Percentiles rank a stretch among this genome's conserved stretches.
Evolutionary conservation across 129 eudicot genomes (phyloP).

Genomic region (Artemisia argyi): DNA sequence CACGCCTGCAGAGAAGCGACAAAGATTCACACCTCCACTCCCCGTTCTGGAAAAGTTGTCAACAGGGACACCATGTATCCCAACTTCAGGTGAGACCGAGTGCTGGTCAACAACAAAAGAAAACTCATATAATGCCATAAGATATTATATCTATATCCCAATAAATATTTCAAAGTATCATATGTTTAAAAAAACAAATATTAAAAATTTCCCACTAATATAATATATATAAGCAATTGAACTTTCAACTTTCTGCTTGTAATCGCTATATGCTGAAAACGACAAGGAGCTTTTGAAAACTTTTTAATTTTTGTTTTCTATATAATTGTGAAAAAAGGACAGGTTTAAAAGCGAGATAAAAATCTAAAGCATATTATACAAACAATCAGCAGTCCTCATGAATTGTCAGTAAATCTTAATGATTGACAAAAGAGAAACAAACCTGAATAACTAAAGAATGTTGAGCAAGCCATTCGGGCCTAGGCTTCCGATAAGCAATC

Average conservation of each 20-base stretch:
- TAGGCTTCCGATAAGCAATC: slow-evolving; percentile 85
- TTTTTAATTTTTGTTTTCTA: no score
- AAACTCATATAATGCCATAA: slow-evolving; percentile 13
- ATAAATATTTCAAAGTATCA: no score
- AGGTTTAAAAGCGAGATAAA: not conserved
- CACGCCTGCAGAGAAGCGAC: slow-evolving; percentile 78
- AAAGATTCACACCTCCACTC: slow-evolving; percentile 84
- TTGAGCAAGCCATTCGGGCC: slow-evolving; percentile 89
- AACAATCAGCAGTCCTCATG: not conserved
- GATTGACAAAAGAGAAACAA: slow-evolving; percentile 6
- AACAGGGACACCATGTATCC: slow-evolving; percentile 75
- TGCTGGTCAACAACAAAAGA: slow-evolving; percentile 56
- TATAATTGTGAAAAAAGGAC: no score
- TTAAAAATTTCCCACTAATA: no score
- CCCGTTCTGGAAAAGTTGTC: slow-evolving; percentile 84
- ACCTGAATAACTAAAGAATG: slow-evolving; percentile 88
- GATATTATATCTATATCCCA: not conserved
- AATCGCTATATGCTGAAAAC: no score
- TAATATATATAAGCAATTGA: no score
- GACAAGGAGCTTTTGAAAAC: no score
- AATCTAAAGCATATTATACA: not conserved
- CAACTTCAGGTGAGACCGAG: slow-evolving; percentile 85
- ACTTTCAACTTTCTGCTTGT: no score
- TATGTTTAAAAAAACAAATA: no score
- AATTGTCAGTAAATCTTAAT: not conserved